These are phyloP conservation scores for Agrocybe pediades DNA, from an alignment of 768 basidiomycete genomes.

Conservation along the genomic window DNA sequence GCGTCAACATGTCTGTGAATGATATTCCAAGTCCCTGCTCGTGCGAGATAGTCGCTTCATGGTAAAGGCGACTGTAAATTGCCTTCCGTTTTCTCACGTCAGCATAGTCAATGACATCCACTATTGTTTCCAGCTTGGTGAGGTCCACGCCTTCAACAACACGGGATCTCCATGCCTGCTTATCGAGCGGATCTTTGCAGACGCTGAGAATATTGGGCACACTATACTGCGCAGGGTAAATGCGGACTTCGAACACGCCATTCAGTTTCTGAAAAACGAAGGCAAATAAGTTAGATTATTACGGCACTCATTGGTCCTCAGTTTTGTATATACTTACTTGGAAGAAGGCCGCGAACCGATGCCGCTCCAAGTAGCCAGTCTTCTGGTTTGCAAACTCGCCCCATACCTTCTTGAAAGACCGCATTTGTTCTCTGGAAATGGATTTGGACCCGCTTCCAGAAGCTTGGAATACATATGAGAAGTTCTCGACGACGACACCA, in stretches of 20 bases:
- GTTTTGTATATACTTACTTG: conserved; percentile 50
- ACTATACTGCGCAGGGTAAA: conserved; percentile 75
- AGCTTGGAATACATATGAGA: conserved; percentile 92
- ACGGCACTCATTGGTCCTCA: not conserved
- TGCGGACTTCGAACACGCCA: conserved; percentile 86
- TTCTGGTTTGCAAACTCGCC: conserved; percentile 77
- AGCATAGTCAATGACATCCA: conserved; percentile 66
- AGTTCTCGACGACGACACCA: conserved; percentile 94
- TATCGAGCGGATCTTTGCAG: conserved; percentile 40
- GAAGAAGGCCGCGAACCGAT: conserved; percentile 78
- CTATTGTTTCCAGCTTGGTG: conserved; percentile 53
- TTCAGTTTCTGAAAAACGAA: conserved; percentile 62
- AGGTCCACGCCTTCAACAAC: conserved; percentile 62
- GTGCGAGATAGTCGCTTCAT: conserved; percentile 81
- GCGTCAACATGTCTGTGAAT: conserved; percentile 85
- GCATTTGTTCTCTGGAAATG: conserved; percentile 89
- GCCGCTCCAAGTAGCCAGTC: conserved; percentile 76
- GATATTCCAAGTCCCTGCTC: conserved; percentile 80
- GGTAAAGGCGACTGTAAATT: conserved; percentile 76
- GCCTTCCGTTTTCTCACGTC: conserved; percentile 67
- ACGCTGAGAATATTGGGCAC: conserved; percentile 58
- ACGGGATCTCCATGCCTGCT: conserved; percentile 32
- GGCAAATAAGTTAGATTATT: conserved; percentile 10
- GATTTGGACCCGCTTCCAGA: conserved; percentile 79
- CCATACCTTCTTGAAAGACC: conserved; percentile 95